phyloP scores from a whole-genome alignment of 371 early-diverging fungal species.

The Umbelopsis sp. region DNA sequence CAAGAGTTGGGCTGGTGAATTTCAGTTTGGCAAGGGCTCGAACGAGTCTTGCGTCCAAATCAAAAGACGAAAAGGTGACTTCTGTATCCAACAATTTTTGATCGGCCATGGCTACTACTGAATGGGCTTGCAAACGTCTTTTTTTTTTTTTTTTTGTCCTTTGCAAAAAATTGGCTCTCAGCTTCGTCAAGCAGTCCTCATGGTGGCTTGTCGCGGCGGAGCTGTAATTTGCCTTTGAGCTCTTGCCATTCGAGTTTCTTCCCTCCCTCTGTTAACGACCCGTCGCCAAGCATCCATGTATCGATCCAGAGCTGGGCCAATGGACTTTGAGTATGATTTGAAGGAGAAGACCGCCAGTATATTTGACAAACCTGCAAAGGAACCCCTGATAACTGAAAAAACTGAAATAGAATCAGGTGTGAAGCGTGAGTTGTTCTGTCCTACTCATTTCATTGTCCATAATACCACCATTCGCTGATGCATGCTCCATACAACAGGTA shows the following conservation, averaged over 20 bases:
- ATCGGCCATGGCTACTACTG: constrained; percentile 19
- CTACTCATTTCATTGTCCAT: no score
- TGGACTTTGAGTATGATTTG: constrained; percentile 9
- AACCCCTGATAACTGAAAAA: constrained; percentile 7
- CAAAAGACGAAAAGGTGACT: constrained; percentile 61
- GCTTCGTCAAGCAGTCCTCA: background rate
- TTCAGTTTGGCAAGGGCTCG: constrained; percentile 84
- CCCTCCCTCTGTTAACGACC: background rate
- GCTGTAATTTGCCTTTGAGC: background rate
- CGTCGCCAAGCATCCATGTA: background rate
- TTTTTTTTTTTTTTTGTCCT: no score
- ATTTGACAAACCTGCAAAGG: background rate
- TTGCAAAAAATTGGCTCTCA: background rate
- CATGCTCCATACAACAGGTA: background rate
- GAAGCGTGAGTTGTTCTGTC: background rate
- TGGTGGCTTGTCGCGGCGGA: constrained; percentile 7
- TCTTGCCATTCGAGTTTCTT: no score
- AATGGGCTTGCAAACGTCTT: background rate
- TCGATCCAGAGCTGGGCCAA: constrained; percentile 16
- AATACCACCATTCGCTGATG: background rate
- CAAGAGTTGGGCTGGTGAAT: constrained; percentile 86
- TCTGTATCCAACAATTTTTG: constrained; percentile 28
- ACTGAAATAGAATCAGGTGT: constrained; percentile 9
- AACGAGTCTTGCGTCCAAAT: constrained; percentile 86
- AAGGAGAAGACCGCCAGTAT: background rate